These are phyloP conservation scores for Nicotiana tabacum DNA, from an alignment of 257 asterid species.

Conservation along the genomic window DNA sequence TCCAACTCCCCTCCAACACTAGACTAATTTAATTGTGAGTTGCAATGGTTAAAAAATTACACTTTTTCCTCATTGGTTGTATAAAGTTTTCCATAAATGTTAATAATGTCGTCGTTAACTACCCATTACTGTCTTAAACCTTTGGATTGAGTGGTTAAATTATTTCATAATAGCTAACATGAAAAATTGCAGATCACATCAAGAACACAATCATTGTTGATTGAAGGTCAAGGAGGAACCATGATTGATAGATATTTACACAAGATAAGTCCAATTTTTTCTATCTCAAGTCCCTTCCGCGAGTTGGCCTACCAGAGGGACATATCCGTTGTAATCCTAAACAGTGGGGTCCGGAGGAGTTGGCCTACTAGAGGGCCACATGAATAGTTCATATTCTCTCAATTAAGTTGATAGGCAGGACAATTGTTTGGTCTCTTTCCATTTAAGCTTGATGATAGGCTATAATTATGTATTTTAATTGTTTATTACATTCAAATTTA, in stretches of 20 bases:
- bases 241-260: not conserved
- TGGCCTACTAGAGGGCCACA: not conserved
- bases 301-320: not conserved
- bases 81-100: not conserved
- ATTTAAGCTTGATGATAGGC: too few relatives aligned
- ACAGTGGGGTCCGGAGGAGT: not conserved
- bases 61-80: not conserved
- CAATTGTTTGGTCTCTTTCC: not conserved
- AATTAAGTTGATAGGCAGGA: not conserved
- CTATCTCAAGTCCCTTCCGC: not conserved
- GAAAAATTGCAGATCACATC: not conserved
- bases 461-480: too few relatives aligned
- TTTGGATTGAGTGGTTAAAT: not conserved
- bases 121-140: not conserved
- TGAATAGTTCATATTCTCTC: too few relatives aligned
- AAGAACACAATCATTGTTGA: not conserved
- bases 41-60: too few relatives aligned
- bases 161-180: too few relatives aligned
- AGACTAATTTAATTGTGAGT: not conserved
- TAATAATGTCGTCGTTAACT: not conserved
- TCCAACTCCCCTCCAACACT: too few relatives aligned
- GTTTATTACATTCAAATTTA: too few relatives aligned
- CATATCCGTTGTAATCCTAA: too few relatives aligned
- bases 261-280: not conserved
- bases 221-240: not conserved